A percentile compares a stretch with the other conserved stretches of the same genome.
These are phyloP conservation scores for Wickerhamomyces chambardii DNA, from an alignment of 805 yeast species.

Conservation along the genomic window DNA sequence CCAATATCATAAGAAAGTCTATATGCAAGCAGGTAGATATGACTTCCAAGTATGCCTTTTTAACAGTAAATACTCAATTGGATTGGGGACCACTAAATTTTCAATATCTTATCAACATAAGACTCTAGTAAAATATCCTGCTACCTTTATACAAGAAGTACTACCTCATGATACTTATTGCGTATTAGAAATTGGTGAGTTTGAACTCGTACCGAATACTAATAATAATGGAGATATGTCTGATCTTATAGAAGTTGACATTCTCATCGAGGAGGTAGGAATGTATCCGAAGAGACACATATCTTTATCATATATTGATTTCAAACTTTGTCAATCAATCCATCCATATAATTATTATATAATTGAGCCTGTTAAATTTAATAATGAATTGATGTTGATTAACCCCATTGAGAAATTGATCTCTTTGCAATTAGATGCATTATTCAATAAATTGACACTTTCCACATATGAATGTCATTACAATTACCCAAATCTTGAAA, in stretches of 20 bases:
- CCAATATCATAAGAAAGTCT: constrained; percentile 2
- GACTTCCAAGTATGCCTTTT: constrained; percentile 11
- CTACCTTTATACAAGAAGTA: constrained; percentile 46
- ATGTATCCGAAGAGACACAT: constrained; percentile 43
- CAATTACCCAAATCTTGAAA: too few species aligned
- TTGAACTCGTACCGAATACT: constrained; percentile 18
- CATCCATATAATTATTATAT: neutral
- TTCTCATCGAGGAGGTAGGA: constrained; percentile 50
- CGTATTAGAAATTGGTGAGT: constrained; percentile 41
- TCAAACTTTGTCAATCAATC: constrained; percentile 1
- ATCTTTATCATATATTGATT: constrained; percentile 33
- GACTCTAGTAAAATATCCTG: constrained; percentile 32
- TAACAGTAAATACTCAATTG: constrained; percentile 14
- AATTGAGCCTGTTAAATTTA: neutral
- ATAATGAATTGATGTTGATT: too few species aligned
- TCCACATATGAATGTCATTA: neutral
- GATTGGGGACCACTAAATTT: constrained; percentile 51
- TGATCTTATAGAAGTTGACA: constrained; percentile 24
- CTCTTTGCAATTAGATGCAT: neutral
- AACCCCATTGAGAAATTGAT: neutral
- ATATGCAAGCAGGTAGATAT: constrained; percentile 11
- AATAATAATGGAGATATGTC: neutral
- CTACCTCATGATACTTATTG: constrained; percentile 44
- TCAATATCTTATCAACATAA: constrained; percentile 27
- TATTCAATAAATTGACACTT: neutral